Percentiles rank a stretch among this genome's conserved stretches.
Evolutionary conservation across 352 stramenopile genomes (phyloP).

Genomic region (Blastocystis sp.): DNA sequence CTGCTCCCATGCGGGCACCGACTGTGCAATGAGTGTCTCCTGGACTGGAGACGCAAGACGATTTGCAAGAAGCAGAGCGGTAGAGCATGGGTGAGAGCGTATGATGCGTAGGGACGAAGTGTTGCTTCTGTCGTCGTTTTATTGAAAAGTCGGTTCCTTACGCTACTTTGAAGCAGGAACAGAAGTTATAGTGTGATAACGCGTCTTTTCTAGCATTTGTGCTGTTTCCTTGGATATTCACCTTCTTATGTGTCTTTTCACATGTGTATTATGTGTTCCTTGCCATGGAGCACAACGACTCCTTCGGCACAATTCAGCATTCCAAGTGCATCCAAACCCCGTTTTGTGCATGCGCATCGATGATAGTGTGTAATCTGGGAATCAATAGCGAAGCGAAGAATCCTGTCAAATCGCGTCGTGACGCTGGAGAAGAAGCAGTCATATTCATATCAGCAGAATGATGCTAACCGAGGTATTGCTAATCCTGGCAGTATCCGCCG

Average conservation of each 20-base stretch:
- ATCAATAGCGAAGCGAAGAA: constrained; percentile 50
- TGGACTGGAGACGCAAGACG: constrained; percentile 54
- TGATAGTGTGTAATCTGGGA: neutral
- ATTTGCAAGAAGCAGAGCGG: constrained; percentile 35
- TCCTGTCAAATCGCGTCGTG: constrained; percentile 11
- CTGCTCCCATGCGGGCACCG: constrained; percentile 44
- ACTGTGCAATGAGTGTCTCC: constrained; percentile 30
- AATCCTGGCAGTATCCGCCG: constrained; percentile 6
- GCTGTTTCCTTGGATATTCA: neutral
- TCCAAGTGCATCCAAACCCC: neutral
- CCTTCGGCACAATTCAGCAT: neutral
- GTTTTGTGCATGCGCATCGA: neutral
- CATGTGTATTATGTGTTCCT: neutral
- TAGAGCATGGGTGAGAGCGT: neutral
- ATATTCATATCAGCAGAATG: constrained; percentile 57
- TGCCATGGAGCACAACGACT: neutral
- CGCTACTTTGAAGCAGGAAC: neutral
- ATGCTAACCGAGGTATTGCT: constrained; percentile 6
- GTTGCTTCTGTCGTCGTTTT: constrained; percentile 36
- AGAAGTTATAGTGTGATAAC: neutral
- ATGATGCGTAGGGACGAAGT: constrained; percentile 30
- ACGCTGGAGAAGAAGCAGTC: neutral
- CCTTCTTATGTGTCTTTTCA: neutral
- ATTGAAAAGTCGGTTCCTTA: neutral
- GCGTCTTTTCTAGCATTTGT: no score